phyloP scores from a whole-genome alignment of 805 yeast genomes.

The Clavispora phyllophila region DNA sequence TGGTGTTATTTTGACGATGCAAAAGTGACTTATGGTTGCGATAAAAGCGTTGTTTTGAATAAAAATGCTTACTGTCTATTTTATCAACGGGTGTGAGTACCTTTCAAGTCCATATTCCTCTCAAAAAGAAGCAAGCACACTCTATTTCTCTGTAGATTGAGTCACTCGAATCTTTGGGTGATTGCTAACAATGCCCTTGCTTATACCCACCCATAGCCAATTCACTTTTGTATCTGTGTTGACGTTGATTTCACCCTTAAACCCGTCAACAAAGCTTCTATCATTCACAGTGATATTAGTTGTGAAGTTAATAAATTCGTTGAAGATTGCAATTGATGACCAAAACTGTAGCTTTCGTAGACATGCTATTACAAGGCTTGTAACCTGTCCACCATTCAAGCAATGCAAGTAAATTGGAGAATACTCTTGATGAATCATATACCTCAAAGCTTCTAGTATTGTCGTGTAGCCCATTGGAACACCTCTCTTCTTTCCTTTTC shows the following conservation, averaged over 20 bases:
- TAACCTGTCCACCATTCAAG: constrained; percentile 82
- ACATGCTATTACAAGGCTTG: constrained; percentile 82
- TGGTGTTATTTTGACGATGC: constrained; percentile 88
- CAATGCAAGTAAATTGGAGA: constrained; percentile 84
- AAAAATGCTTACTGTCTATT: constrained; percentile 80
- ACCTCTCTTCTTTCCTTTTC: constrained; percentile 76
- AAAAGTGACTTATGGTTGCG: constrained; percentile 50
- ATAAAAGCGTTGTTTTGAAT: constrained; percentile 52
- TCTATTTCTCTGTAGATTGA: constrained; percentile 8
- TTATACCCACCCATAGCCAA: constrained; percentile 67
- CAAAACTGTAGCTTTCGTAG: constrained; percentile 77
- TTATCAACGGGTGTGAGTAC: constrained; percentile 43
- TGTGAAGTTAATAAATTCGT: constrained; percentile 75
- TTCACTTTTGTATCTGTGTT: constrained; percentile 40
- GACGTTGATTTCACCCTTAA: constrained; percentile 59
- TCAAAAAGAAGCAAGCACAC: neutral
- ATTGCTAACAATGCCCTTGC: constrained; percentile 49
- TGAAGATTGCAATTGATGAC: constrained; percentile 83
- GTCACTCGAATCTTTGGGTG: constrained; percentile 48
- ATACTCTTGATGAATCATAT: constrained; percentile 51
- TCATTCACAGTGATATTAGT: constrained; percentile 79
- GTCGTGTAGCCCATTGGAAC: constrained; percentile 72
- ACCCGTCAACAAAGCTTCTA: constrained; percentile 76
- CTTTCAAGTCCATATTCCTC: no score
- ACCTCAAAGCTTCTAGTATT: constrained; percentile 55